Evolutionary conservation across 306 rosid species (phyloP).

Genomic region (Glycine latifolia): DNA sequence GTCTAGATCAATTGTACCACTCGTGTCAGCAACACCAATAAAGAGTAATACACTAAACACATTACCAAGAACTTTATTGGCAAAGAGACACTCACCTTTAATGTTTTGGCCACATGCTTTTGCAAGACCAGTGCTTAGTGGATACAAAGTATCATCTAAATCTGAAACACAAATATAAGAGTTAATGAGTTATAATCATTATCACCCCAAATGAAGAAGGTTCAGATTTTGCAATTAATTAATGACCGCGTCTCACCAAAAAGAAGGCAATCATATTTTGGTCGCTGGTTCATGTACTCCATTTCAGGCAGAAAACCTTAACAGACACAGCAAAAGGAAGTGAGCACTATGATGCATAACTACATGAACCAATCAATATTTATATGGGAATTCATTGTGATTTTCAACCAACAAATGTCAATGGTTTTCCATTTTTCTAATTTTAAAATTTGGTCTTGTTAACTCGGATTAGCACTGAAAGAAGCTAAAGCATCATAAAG

Average conservation of each 20-base stretch:
- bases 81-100: conserved; percentile 60
- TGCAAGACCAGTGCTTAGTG: conserved; percentile 80
- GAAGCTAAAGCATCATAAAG: background rate
- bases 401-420: background rate
- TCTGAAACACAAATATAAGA: conserved; percentile 55
- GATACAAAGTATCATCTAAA: conserved; percentile 94
- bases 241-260: conserved; percentile 57
- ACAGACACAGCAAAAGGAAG: conserved; percentile 29
- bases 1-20: conserved; percentile 51
- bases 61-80: background rate
- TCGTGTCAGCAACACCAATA: background rate
- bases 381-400: too few relatives aligned
- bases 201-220: conserved; percentile 1
- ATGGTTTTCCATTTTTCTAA: conserved; percentile 25
- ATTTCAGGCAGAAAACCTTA: conserved; percentile 61
- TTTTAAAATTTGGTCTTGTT: conserved; percentile 30
- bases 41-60: conserved; percentile 7
- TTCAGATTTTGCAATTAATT: background rate
- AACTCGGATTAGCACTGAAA: conserved; percentile 58
- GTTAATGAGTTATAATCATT: conserved; percentile 12
- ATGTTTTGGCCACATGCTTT: conserved; percentile 71
- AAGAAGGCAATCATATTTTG: conserved; percentile 86
- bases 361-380: conserved; percentile 27
- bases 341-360: conserved; percentile 47
- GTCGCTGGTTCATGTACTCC: conserved; percentile 78